Conservation (phyloP, 2,329 filamentous ascomycete genomes). For the Fusarium sp. region DNA sequence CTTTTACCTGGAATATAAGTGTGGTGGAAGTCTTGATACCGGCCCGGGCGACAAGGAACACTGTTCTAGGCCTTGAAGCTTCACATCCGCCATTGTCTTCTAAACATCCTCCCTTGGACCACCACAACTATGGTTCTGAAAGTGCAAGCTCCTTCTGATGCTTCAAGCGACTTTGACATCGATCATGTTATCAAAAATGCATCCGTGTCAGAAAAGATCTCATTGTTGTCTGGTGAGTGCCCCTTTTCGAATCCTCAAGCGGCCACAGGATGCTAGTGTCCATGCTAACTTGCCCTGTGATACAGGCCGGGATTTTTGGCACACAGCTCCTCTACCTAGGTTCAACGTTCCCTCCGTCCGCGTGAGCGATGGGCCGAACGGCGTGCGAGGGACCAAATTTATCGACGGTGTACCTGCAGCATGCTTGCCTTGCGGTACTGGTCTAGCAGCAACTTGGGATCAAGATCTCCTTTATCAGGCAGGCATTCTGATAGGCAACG, state of each 20-base stretch:
- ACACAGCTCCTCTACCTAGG: conserved; percentile 3
- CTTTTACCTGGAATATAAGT: background rate
- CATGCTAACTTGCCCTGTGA: background rate
- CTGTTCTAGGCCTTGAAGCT: background rate
- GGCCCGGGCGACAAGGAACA: background rate
- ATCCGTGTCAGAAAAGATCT: conserved; percentile 8
- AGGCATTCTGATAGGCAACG: conserved; percentile 13
- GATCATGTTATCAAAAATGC: conserved; percentile 15
- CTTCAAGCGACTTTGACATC: background rate
- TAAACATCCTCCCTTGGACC: background rate
- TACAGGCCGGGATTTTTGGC: conserved; percentile 19
- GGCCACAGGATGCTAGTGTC: too few species aligned
- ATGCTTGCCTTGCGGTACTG: conserved; percentile 10
- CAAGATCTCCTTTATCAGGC: conserved; percentile 8
- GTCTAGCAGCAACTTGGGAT: conserved; percentile 27
- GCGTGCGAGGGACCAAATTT: background rate
- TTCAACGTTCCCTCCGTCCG: background rate
- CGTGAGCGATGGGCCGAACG: background rate
- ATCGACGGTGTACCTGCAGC: conserved; percentile 7
- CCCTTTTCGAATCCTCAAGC: too few species aligned
- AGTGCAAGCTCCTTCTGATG: background rate
- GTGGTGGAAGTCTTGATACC: background rate
- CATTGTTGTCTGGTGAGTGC: conserved; percentile 3
- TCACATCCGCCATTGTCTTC: background rate
- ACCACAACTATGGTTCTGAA: background rate